Conservation (phyloP, 2,329 filamentous ascomycete species). For the Aspergillus ustus region DNA sequence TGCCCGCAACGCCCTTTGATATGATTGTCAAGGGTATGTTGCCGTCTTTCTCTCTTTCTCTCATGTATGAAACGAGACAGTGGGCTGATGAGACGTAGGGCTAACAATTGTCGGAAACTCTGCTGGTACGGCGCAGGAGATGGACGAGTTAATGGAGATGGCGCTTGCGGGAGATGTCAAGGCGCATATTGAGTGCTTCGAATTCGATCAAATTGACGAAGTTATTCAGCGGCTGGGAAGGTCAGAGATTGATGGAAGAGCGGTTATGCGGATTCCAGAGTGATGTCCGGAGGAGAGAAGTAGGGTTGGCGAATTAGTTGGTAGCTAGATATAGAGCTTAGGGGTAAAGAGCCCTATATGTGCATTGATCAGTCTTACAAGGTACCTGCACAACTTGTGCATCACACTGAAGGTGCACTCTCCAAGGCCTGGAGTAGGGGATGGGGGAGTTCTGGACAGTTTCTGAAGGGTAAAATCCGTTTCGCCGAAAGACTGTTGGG, state of each 20-base stretch:
- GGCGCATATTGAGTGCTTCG: constrained; percentile 43
- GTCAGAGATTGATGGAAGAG: constrained; percentile 44
- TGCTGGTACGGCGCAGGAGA: constrained; percentile 50
- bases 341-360: not conserved
- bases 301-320: not conserved
- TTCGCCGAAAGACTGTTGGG: too few relatives aligned
- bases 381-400: not conserved
- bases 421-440: too few relatives aligned
- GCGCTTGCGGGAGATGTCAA: constrained; percentile 48
- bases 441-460: too few relatives aligned
- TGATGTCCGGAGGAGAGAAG: constrained; percentile 3
- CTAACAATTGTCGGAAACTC: constrained; percentile 53
- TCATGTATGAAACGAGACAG: not conserved
- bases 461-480: too few relatives aligned
- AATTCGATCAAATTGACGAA: constrained; percentile 39
- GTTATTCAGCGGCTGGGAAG: constrained; percentile 40
- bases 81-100: constrained; percentile 30
- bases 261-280: constrained; percentile 40
- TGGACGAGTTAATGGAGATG: constrained; percentile 52
- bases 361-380: not conserved
- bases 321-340: not conserved
- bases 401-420: too few relatives aligned
- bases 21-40: constrained; percentile 51
- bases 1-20: constrained; percentile 53
- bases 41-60: not conserved